These are phyloP conservation scores for Sporobolomyces roseus DNA, from an alignment of 768 basidiomycete species.

Conservation along the genomic window DNA sequence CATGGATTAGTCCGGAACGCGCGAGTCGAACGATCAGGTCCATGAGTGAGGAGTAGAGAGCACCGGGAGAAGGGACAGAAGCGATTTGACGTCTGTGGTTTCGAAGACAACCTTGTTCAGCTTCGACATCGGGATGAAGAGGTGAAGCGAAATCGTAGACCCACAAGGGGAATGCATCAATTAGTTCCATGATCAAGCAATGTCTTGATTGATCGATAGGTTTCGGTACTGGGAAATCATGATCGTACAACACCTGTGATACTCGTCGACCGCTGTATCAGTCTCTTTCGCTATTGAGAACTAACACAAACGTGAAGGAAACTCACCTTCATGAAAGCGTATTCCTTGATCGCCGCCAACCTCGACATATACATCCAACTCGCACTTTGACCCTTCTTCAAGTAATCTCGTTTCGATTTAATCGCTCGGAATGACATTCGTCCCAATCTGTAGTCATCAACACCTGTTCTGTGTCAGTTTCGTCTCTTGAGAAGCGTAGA, in stretches of 20 bases:
- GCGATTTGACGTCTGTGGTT: conserved; percentile 73
- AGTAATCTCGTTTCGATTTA: conserved; percentile 92
- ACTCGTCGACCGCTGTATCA: conserved; percentile 4
- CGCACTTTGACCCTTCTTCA: conserved; percentile 90
- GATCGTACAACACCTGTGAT: conserved; percentile 75
- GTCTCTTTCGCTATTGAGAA: not conserved
- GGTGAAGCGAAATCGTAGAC: conserved; percentile 44
- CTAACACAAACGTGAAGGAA: not conserved
- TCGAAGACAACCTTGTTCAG: not conserved
- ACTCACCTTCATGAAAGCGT: conserved; percentile 93
- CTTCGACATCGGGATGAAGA: not conserved
- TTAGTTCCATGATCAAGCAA: conserved; percentile 91
- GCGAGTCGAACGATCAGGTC: conserved; percentile 93
- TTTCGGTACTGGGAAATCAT: conserved; percentile 85
- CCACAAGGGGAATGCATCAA: conserved; percentile 90
- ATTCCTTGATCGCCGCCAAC: conserved; percentile 93
- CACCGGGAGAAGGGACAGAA: conserved; percentile 76
- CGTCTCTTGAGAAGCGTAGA: too few relatives aligned
- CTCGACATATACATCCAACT: conserved; percentile 99
- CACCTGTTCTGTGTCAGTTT: not conserved
- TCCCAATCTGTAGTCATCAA: conserved; percentile 62
- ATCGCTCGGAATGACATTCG: conserved; percentile 96
- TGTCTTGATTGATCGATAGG: conserved; percentile 94
- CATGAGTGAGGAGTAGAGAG: conserved; percentile 87
- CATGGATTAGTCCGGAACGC: conserved; percentile 90